phyloP scores from a whole-genome alignment of 345 rosid genomes.

The Litchi chinensis region DNA sequence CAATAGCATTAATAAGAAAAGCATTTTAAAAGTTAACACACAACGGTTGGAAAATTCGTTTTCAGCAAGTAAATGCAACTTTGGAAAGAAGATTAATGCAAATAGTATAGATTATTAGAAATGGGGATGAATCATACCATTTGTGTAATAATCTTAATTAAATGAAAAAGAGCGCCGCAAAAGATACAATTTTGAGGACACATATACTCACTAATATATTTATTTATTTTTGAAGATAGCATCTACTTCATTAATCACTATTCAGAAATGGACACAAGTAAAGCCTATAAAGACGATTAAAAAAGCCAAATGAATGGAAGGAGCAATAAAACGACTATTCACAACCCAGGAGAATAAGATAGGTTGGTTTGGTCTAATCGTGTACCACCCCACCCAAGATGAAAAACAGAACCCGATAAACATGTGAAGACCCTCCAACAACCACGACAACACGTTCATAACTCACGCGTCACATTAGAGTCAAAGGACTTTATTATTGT shows the following conservation, averaged over 20 bases:
- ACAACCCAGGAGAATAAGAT: neutral
- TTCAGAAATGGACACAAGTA: neutral
- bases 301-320: neutral
- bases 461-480: too few species aligned
- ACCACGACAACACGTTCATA: too few species aligned
- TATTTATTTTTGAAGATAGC: too few species aligned
- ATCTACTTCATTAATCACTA: slow-evolving; percentile 7
- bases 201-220: neutral
- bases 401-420: neutral
- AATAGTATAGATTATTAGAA: neutral
- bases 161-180: neutral
- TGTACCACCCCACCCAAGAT: neutral
- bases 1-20: too few species aligned
- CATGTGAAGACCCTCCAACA: neutral
- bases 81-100: too few species aligned
- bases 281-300: too few species aligned
- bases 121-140: neutral
- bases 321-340: neutral
- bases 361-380: neutral
- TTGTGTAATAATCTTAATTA: neutral
- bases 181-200: neutral
- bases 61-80: too few species aligned
- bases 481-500: too few species aligned
- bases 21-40: too few species aligned
- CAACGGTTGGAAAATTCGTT: too few species aligned